Percentiles rank a stretch among this genome's conserved stretches.
phyloP scores from a whole-genome alignment of 2,329 filamentous ascomycete genomes.

The Hypoxylon sp. region DNA sequence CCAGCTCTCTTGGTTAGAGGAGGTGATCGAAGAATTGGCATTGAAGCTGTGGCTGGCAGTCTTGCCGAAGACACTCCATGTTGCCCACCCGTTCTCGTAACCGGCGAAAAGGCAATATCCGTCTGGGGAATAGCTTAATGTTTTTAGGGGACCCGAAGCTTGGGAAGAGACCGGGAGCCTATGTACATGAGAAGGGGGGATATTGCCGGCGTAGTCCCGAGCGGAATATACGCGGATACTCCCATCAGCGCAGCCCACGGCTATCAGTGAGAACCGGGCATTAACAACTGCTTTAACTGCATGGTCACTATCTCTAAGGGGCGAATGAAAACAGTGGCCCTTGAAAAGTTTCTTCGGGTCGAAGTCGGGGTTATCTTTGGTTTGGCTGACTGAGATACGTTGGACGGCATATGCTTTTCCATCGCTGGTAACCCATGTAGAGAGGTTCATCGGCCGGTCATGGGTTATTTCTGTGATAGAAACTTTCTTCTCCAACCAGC shows the following conservation, averaged over 20 bases:
- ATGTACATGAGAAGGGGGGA: conserved; percentile 86
- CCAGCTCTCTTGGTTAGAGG: conserved; percentile 82
- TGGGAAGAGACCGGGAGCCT: conserved; percentile 73
- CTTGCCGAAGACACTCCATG: conserved; percentile 98
- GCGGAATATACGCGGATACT: conserved; percentile 90
- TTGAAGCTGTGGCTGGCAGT: conserved; percentile 86
- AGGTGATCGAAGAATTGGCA: conserved; percentile 72
- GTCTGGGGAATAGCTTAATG: conserved; percentile 89
- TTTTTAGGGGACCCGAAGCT: conserved; percentile 77
- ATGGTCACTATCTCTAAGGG: conserved; percentile 67
- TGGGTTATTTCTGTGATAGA: conserved; percentile 87
- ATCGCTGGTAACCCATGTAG: conserved; percentile 90
- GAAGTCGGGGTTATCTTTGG: conserved; percentile 56
- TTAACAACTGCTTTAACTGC: conserved; percentile 87
- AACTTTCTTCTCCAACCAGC: conserved; percentile 83
- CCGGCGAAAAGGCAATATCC: conserved; percentile 96
- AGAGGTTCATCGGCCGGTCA: conserved; percentile 95
- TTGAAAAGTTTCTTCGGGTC: conserved; percentile 79
- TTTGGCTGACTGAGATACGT: conserved; percentile 62
- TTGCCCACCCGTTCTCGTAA: conserved; percentile 92
- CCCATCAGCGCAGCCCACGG: conserved; percentile 84
- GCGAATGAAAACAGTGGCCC: conserved; percentile 89
- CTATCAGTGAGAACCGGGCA: conserved; percentile 92
- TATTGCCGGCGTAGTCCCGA: conserved; percentile 92
- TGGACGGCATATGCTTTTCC: conserved; percentile 93